phyloP scores from a whole-genome alignment of 352 stramenopile genomes.

The Pythium graminicola region DNA sequence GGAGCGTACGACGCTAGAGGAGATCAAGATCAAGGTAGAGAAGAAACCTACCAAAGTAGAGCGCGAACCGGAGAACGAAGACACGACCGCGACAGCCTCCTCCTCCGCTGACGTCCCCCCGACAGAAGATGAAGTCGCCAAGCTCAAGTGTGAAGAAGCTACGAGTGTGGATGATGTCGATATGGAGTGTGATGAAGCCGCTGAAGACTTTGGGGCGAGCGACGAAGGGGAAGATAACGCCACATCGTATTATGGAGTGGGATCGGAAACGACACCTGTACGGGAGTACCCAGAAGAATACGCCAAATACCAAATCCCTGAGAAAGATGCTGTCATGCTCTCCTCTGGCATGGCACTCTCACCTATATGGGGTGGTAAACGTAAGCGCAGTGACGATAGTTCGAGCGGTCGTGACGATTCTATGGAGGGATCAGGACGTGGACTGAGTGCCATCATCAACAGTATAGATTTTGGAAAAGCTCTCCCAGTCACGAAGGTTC shows the following conservation, averaged over 20 bases:
- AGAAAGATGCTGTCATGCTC: slow-evolving; percentile 11
- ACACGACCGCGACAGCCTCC: background rate
- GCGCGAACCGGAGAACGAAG: slow-evolving; percentile 14
- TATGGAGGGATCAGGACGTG: background rate
- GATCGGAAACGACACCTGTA: slow-evolving; percentile 15
- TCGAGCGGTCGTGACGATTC: background rate
- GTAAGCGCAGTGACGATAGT: slow-evolving; percentile 24
- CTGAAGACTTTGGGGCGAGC: background rate
- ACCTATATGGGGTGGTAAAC: slow-evolving; percentile 22
- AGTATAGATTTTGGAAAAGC: slow-evolving; percentile 17
- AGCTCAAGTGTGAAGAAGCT: background rate
- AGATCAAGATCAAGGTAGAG: background rate
- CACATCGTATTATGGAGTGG: background rate
- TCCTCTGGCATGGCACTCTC: slow-evolving; percentile 1
- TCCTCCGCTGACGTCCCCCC: background rate
- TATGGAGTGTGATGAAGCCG: slow-evolving; percentile 20
- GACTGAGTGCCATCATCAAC: slow-evolving; percentile 3
- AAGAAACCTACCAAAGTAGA: background rate
- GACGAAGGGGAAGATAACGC: slow-evolving; percentile 1
- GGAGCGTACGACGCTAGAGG: background rate
- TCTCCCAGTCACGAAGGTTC: slow-evolving; percentile 20
- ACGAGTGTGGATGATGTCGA: slow-evolving; percentile 1
- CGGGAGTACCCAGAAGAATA: slow-evolving; percentile 23
- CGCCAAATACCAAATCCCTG: slow-evolving; percentile 22
- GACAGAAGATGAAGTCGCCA: background rate